phyloP scores from a whole-genome alignment of 176 grass and related monocot species.

The Aegilops umbellulata region DNA sequence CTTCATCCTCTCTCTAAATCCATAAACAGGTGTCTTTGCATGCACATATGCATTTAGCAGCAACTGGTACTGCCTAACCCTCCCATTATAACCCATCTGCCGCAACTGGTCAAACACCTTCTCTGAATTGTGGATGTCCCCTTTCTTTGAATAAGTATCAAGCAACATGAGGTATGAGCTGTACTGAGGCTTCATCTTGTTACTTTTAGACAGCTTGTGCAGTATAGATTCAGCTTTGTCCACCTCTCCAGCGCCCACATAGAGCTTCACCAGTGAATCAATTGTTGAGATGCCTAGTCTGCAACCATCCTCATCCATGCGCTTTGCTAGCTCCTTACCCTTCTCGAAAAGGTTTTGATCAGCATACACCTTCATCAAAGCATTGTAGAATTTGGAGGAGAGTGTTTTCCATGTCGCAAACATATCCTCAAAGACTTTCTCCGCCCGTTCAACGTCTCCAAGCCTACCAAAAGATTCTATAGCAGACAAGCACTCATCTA shows the following conservation, averaged over 20 bases:
- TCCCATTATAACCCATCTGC: conserved; percentile 58
- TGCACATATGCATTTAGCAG: conserved; percentile 66
- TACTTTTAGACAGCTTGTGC: conserved; percentile 35
- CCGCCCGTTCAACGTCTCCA: conserved; percentile 49
- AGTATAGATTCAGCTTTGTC: conserved; percentile 61
- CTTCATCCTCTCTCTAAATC: conserved; percentile 86
- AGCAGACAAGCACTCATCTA: conserved; percentile 35
- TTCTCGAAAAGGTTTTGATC: conserved; percentile 54
- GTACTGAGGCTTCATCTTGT: conserved; percentile 51
- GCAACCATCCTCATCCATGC: conserved; percentile 42
- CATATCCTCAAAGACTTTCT: conserved; percentile 58
- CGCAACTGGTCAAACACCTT: conserved; percentile 62
- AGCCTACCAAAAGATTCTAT: conserved; percentile 69
- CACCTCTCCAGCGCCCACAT: conserved; percentile 50
- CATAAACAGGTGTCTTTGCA: conserved; percentile 61
- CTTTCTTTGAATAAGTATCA: conserved; percentile 56
- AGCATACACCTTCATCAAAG: conserved; percentile 60
- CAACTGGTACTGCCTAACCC: conserved; percentile 61
- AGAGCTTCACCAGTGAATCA: conserved; percentile 62
- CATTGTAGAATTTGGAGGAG: conserved; percentile 36
- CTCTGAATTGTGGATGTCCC: conserved; percentile 67
- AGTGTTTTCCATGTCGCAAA: conserved; percentile 11
- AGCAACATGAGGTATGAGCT: conserved; percentile 50
- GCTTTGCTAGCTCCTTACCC: conserved; percentile 57
- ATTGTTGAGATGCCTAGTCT: conserved; percentile 33